Evolutionary conservation across 1,139 yeast species (phyloP), one percentile per base, ranked within the genome.

Genomic region (Ashbya aceris): DNA sequence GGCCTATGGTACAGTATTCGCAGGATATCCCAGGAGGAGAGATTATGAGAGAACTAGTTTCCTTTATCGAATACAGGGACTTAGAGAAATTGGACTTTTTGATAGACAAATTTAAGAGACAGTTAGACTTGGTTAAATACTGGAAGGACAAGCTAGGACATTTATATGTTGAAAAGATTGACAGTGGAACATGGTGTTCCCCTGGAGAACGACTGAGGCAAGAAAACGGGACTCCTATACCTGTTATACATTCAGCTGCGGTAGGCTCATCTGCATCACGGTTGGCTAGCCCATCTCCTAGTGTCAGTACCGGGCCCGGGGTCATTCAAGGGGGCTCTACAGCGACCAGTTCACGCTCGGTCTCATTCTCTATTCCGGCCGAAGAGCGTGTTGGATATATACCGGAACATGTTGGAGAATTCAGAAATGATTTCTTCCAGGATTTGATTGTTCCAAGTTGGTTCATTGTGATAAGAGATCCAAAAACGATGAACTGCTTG

Each of bases 401-500:
- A 9, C 37, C 37, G 12, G 37, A 34, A 23, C 37, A 34, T 10
- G 14, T 10, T 10, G 37, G 37, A 34, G 29, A 34, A 34, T 34
- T n/a, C 29, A 27, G 29, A 10, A 34, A 34, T 23, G 29, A 34
- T 10, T 34, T n/a, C 27, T 34, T 34, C 29, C 37, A 34, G 8
- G 37, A 34, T 34, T 20, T 34, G 14, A 34, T 34, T 23, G 37
- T 34, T 20, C 43, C 43, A n/a, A 9, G 33, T 11, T 40, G 43
- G 43, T 37, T 40, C 28, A 20, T 36, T 14, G 39, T 38, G 7
- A 28, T 23, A 3, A 37, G 44, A 29, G 44, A 38, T 11, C 44
- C 40, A 17, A 41, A 41, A 26, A n/a, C 37, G 6, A 45, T 47
- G 42, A 55, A 60, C 31, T 80, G 87, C 56, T 73, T 71, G 45